Evolutionary conservation across 2,329 filamentous ascomycete species (phyloP).

Genomic region (Geosmithia morbida): DNA sequence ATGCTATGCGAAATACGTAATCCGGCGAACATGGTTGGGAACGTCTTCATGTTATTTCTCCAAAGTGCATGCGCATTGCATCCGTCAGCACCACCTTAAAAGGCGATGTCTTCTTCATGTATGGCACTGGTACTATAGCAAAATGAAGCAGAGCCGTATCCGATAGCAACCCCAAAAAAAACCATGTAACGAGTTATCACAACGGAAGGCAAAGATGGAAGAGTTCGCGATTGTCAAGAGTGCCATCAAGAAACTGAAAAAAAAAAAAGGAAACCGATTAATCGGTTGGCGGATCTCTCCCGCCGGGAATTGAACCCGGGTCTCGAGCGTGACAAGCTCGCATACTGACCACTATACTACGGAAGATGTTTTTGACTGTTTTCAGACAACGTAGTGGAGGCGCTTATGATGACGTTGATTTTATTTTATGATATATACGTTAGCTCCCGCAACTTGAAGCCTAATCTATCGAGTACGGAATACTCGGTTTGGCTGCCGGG

Average conservation of each 20-base stretch:
- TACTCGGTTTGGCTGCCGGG: too few relatives aligned
- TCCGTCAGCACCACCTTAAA: too few relatives aligned
- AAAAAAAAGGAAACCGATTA: neutral
- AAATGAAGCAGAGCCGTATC: too few relatives aligned
- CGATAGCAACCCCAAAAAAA: too few relatives aligned
- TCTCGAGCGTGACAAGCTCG: conserved; percentile 4
- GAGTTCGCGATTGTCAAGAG: neutral
- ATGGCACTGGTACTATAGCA: too few relatives aligned
- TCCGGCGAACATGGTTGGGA: neutral
- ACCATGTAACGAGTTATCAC: neutral
- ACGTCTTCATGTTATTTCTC: too few relatives aligned
- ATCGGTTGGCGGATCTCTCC: conserved; percentile 1
- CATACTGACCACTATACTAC: conserved; percentile 4
- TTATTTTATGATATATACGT: neutral
- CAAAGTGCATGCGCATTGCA: too few relatives aligned
- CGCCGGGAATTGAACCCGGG: conserved; percentile 4
- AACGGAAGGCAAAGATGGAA: neutral
- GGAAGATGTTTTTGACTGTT: conserved; percentile 2
- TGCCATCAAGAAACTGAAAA: neutral
- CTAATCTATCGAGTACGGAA: too few relatives aligned
- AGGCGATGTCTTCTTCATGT: too few relatives aligned
- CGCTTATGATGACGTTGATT: neutral
- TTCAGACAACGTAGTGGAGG: conserved; percentile 1
- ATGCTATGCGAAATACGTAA: neutral
- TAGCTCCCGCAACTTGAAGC: too few relatives aligned